A percentile compares a stretch with the other conserved stretches of the same genome.
Evolutionary conservation across 768 basidiomycete species (phyloP).

Genomic region (Psilocybe sp.): DNA sequence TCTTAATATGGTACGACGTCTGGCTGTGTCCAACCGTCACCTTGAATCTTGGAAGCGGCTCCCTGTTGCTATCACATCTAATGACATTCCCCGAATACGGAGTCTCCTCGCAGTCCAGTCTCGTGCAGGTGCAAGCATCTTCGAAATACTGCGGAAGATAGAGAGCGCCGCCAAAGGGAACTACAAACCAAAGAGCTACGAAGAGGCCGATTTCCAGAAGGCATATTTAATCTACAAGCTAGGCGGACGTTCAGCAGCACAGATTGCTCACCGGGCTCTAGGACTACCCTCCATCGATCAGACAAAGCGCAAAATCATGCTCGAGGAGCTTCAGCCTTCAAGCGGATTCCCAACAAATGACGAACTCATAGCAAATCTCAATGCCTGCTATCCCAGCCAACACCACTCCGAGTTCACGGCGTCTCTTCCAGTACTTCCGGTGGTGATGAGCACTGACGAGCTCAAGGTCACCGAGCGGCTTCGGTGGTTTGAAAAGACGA

Average conservation of each 20-base stretch:
- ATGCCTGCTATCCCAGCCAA: not conserved
- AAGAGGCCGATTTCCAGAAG: constrained; percentile 7
- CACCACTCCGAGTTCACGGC: not conserved
- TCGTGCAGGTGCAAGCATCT: too few relatives aligned
- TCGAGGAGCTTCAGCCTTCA: constrained; percentile 4
- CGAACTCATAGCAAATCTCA: constrained; percentile 5
- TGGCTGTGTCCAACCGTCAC: not conserved
- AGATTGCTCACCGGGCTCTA: constrained; percentile 11
- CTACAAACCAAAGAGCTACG: constrained; percentile 9
- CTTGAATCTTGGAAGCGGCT: not conserved
- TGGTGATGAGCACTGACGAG: constrained; percentile 5
- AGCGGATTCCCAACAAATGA: constrained; percentile 2
- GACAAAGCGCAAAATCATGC: constrained; percentile 10
- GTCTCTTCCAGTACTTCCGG: too few relatives aligned
- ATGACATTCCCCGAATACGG: not conserved
- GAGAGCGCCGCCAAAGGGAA: constrained; percentile 8
- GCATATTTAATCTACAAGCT: constrained; percentile 16
- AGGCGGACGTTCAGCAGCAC: constrained; percentile 13
- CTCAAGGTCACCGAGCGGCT: too few relatives aligned
- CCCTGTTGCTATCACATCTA: not conserved
- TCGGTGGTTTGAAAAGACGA: not conserved
- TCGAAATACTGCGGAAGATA: constrained; percentile 11
- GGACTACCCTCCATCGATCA: constrained; percentile 13
- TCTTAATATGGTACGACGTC: not conserved
- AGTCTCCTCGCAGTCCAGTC: too few relatives aligned